Evolutionary conservation across 768 basidiomycete species (phyloP).

Genomic region (Russula compacta): DNA sequence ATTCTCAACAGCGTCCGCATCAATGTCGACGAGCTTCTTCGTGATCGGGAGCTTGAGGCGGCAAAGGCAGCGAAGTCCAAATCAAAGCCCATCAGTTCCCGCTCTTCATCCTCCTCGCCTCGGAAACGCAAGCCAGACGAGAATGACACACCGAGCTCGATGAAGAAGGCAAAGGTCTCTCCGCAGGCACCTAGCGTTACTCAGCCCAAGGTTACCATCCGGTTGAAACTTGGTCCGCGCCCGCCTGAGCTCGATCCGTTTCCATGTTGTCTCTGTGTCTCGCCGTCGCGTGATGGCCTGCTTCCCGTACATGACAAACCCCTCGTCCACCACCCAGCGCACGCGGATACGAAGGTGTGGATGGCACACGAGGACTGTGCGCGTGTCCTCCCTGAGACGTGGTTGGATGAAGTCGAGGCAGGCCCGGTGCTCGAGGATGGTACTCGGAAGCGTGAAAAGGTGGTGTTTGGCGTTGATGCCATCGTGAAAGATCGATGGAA

Average conservation of each 20-base stretch:
- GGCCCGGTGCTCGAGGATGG: constrained; percentile 27
- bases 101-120: constrained; percentile 8
- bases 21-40: constrained; percentile 80
- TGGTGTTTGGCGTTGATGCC: constrained; percentile 77
- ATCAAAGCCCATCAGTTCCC: constrained; percentile 19
- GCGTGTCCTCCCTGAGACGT: constrained; percentile 80
- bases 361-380: constrained; percentile 78
- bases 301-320: constrained; percentile 65
- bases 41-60: constrained; percentile 49
- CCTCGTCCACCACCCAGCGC: constrained; percentile 5
- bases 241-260: constrained; percentile 46
- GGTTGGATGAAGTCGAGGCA: constrained; percentile 65
- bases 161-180: constrained; percentile 43
- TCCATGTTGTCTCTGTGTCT: constrained; percentile 65
- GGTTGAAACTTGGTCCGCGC: constrained; percentile 57
- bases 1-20: constrained; percentile 66
- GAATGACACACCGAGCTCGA: constrained; percentile 30
- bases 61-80: constrained; percentile 17
- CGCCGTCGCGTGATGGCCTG: constrained; percentile 42
- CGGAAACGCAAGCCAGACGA: constrained; percentile 37
- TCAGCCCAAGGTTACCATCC: constrained; percentile 41
- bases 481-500: constrained; percentile 93
- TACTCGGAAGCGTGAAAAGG: constrained; percentile 32
- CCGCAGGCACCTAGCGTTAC: constrained; percentile 16
- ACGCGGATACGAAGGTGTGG: constrained; percentile 37